A percentile compares a stretch with the other conserved stretches of the same genome.
Evolutionary conservation across 1,139 yeast genomes (phyloP).

Genomic region (Candida tunisiensis): DNA sequence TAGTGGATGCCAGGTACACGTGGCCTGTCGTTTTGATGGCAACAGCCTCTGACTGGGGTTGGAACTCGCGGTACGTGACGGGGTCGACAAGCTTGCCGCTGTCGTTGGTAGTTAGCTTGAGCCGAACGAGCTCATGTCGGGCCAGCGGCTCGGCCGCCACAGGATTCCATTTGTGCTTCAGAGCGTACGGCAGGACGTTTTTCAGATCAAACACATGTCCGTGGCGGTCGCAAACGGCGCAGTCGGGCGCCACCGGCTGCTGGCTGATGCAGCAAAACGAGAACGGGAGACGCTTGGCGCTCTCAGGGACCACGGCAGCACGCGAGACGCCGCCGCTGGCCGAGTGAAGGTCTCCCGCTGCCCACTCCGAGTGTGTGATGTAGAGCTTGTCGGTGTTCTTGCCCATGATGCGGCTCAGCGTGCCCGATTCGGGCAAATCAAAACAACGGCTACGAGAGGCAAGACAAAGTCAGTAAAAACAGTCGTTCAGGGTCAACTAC

Average conservation of each 20-base stretch:
- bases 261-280: slow-evolving; percentile 20
- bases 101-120: slow-evolving; percentile 13
- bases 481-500: too few relatives aligned
- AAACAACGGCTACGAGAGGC: too few relatives aligned
- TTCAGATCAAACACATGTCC: slow-evolving; percentile 20
- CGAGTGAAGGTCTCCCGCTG: slow-evolving; percentile 13
- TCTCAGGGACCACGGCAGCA: slow-evolving; percentile 4
- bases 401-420: slow-evolving; percentile 18
- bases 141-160: slow-evolving; percentile 15
- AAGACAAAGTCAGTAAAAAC: too few relatives aligned
- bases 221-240: slow-evolving; percentile 15
- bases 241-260: slow-evolving; percentile 14
- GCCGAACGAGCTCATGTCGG: slow-evolving; percentile 12
- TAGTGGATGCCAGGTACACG: slow-evolving; percentile 18
- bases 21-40: slow-evolving; percentile 16
- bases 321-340: slow-evolving; percentile 13
- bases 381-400: slow-evolving; percentile 22
- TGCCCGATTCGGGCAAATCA: too few relatives aligned
- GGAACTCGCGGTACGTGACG: slow-evolving; percentile 18
- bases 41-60: slow-evolving; percentile 14
- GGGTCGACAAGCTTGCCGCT: slow-evolving; percentile 18
- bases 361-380: slow-evolving; percentile 22
- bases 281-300: slow-evolving; percentile 14
- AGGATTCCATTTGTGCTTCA: slow-evolving; percentile 16
- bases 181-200: slow-evolving; percentile 17